These are phyloP conservation scores for Tetradesmus obliquus DNA, from an alignment of 139 green algal species.

Conservation along the genomic window DNA sequence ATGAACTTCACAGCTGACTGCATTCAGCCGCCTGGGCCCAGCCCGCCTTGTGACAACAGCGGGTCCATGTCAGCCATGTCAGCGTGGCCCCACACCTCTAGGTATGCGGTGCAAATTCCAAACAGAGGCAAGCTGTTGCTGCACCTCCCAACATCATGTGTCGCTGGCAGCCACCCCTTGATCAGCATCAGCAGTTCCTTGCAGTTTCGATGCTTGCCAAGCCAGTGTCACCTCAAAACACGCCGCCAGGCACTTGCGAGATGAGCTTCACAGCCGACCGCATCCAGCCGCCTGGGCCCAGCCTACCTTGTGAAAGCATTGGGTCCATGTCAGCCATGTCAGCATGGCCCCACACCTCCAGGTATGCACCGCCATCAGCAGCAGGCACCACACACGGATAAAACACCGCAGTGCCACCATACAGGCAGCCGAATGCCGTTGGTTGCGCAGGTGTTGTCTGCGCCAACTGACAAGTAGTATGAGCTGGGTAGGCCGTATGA, in stretches of 20 bases:
- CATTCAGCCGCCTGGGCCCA: too few relatives aligned
- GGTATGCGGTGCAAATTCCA: too few relatives aligned
- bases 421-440: neutral
- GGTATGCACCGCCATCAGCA: neutral
- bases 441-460: neutral
- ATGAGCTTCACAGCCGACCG: neutral
- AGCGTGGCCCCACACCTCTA: too few relatives aligned
- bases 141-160: too few relatives aligned
- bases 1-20: too few relatives aligned
- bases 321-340: neutral
- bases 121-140: too few relatives aligned
- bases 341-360: neutral
- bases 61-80: too few relatives aligned
- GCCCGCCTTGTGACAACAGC: too few relatives aligned
- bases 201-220: neutral
- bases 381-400: neutral
- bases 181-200: too few relatives aligned
- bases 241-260: neutral
- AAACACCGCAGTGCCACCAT: neutral
- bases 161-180: too few relatives aligned
- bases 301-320: too few relatives aligned
- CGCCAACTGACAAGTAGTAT: neutral
- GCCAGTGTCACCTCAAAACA: neutral
- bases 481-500: neutral
- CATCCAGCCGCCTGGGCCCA: neutral